Evolutionary conservation across 495 filamentous ascomycete species (phyloP), one percentile per base, ranked within the genome.

Genomic region (Tetracladium marchalianum): DNA sequence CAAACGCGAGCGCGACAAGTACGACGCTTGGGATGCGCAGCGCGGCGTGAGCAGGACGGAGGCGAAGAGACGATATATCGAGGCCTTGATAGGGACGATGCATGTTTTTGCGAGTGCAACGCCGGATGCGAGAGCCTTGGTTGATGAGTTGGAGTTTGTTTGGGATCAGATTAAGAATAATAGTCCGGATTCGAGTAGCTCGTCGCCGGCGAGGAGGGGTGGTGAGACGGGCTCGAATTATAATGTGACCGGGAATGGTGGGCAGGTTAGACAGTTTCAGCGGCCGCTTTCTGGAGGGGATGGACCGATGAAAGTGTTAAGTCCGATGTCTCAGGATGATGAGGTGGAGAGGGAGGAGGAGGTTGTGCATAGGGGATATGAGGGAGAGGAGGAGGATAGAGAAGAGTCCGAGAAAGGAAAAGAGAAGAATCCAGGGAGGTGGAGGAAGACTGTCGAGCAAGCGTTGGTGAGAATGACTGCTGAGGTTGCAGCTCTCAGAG

Each of bases 111-210:
- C 92, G 34, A 82, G 77, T 22, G 81, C 80, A 47, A 89, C 87
- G 11, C 74, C 84, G 73, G 88, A 95, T 63, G 87, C 85, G 2
- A 73, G 87, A 35, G 87, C 89, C 62, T 71, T 98, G 7, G 87
- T 97, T 32, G 68, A 80, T n/a, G 93, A 98, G 62, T 76, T 98
- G 13, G 92, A 96, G 65, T 98, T 96, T 57, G 89, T 98, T 38
- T 98, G 92, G 92, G 87, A 95, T 52, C 93, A 97, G 60, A 85
- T 97, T 46, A 92, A 90, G 64, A 84, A 76, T 44, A 95, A 94
- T 55, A 75, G 75, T 18, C 67, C 77, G 0, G 81, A 81, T 11
- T 78, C 77, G 1, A 70, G 76, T 1, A 65, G 63, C 7, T 73
- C 68, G 6, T 75, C 76, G 1, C 75, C 77, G 5, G 47, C 44